Base-by-base conservation (phyloP, 2,329 filamentous ascomycete genomes). In the Ceratocystis alfenasii region DNA sequence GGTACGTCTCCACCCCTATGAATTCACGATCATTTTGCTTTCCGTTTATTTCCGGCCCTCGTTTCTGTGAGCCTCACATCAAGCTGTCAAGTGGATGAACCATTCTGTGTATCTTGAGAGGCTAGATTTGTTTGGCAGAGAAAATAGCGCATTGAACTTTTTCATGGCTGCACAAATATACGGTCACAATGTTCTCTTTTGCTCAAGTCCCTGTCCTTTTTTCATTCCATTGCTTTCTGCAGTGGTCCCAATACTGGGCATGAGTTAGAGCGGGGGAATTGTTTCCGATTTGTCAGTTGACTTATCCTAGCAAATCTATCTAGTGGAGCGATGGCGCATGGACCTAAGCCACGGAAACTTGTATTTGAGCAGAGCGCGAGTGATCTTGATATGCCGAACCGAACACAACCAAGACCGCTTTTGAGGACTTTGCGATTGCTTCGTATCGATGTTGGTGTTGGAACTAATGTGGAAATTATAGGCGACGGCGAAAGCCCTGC, bases 1-100 rank as follows among this genome's bases (percentile, higher is more conserved):
- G 93, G 94, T 97, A 95, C 74, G 78, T 75, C 71, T 69, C 69
- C 70, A 69, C 63, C 22, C 7, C 44, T 22, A 30, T 30, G 44
- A 45, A 63, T 8, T n/a, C 61, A 28, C 61, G 22, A 45, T 45
- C 44, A 30, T 50, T 30, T 48, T 28, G 53, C 53, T 57, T 30
- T 4, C 28, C 10, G 36, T 41, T 41, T 41, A 4, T 41, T 41
- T 15, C 36, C 36, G 36, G 36, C 10, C 36, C 36, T 41, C 12
- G 36, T 12, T 41, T 12, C 12, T 12, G 36, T 15, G 36, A 41
- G 36, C 36, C 12, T 4, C 36, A 41, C 3, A 41, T 41, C 36
- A 41, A 41, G 36, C 36, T 15, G 10, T 15, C 36, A 15, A 41
- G 36, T 15, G 36, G 12, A 41, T 41, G 36, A 12, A 12, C 3